A percentile compares a stretch with the other conserved stretches of the same genome.
Evolutionary conservation across 345 rosid species (phyloP).

Genomic region (Brassica napus): DNA sequence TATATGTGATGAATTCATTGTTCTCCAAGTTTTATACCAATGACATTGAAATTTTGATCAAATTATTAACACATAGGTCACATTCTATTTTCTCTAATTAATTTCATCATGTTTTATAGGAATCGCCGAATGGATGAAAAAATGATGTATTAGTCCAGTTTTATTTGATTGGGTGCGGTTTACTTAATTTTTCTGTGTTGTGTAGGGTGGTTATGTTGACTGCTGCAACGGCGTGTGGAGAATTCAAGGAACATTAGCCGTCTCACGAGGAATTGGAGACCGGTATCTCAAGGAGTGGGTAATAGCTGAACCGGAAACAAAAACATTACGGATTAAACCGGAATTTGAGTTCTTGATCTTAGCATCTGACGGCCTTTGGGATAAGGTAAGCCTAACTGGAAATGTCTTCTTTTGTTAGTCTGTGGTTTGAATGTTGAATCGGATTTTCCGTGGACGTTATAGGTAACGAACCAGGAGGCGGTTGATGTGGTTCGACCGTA

Average conservation of each 20-base stretch:
- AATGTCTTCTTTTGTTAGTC: background rate
- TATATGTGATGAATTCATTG: background rate
- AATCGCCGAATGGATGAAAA: background rate
- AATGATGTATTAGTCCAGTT: slow-evolving; percentile 1
- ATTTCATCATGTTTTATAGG: background rate
- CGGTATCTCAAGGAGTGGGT: slow-evolving; percentile 54
- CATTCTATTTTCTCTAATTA: background rate
- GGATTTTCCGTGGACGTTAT: background rate
- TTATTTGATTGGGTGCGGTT: slow-evolving; percentile 19
- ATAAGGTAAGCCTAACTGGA: slow-evolving; percentile 52
- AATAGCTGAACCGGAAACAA: slow-evolving; percentile 47
- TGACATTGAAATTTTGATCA: background rate
- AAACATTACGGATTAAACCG: slow-evolving; percentile 47
- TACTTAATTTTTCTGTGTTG: slow-evolving; percentile 12
- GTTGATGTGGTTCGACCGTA: slow-evolving; percentile 67
- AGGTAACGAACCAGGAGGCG: slow-evolving; percentile 93
- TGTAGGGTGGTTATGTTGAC: slow-evolving; percentile 74
- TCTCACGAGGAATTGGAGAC: slow-evolving; percentile 85
- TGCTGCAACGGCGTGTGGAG: slow-evolving; percentile 73
- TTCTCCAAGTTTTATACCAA: background rate
- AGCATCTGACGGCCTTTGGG: slow-evolving; percentile 96
- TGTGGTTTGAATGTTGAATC: slow-evolving; percentile 7
- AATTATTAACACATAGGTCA: background rate
- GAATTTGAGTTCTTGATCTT: slow-evolving; percentile 76
- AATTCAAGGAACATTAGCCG: slow-evolving; percentile 81